Evolutionary conservation across 306 rosid genomes (phyloP), one percentile per base, ranked within the genome.

Genomic region (Notholithocarpus densiflorus): DNA sequence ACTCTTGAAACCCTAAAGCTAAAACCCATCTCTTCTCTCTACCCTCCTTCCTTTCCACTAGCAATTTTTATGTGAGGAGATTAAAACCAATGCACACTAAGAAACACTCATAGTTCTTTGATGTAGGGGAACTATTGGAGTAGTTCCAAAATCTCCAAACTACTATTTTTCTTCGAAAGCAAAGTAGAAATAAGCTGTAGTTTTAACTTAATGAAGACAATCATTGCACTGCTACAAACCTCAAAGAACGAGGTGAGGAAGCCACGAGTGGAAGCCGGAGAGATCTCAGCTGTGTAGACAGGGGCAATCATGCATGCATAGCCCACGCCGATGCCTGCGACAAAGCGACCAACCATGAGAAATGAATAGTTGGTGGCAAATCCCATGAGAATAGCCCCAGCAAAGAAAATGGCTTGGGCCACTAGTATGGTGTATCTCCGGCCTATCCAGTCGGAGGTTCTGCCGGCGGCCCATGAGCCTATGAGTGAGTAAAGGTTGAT

Each of bases 361-460:
- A 91, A 94, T 6, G 81, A 0, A 15, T 94, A 94, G 83, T 92
- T 94, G 5, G 97, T 77, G n/a, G 98, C 87, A 45, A 92, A 88
- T 0, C 98, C 97, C 98, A 92, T 94, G n/a, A 94, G 89, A 13
- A 91, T 31, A 10, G 98, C 91, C 29, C 97, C 98, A 15, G 4
- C 83, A 40, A 92, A 91, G 83, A 91, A 92, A 56, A 94, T 91
- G 1, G 56, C 89, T 0, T 87, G 92, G 15, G 94, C 92, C 0
- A 89, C 74, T 0, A 87, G 89, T 9, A 92, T 94, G 13, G 97
- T 91, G 87, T 91, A 92, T 14, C 97, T 93, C 9, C 98, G 93
- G 3, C 98, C 98, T 0, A 94, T 86, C 98, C 95, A 94, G 68
- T 94, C 97, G 1, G 98, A 94, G 2, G 97, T 92, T 82, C 90